Conservation (phyloP, 257 asterid species). For the Coffea eugenioides region DNA sequence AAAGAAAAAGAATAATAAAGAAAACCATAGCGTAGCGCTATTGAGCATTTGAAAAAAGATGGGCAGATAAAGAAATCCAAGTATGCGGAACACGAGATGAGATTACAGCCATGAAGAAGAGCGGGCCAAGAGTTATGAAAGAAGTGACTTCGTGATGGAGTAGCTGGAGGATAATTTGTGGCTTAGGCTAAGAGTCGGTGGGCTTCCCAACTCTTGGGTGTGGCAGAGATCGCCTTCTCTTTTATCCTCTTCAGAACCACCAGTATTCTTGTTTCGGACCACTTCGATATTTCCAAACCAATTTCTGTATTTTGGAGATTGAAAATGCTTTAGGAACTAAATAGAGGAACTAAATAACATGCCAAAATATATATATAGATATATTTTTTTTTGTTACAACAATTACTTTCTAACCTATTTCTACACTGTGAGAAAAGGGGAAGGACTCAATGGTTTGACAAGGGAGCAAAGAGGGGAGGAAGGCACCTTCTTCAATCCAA, state of each 20-base stretch:
- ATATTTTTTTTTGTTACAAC: too few species aligned
- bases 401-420: too few species aligned
- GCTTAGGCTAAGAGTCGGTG: background rate
- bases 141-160: background rate
- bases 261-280: background rate
- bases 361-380: too few species aligned
- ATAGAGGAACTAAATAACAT: background rate
- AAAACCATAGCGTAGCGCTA: background rate
- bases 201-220: background rate
- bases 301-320: background rate
- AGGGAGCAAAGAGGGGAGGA: too few species aligned
- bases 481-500: too few species aligned
- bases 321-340: too few species aligned
- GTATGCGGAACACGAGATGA: background rate
- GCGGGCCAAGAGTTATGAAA: background rate
- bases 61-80: background rate
- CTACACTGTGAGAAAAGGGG: too few species aligned
- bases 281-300: background rate
- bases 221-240: background rate
- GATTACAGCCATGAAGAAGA: slow-evolving; percentile 1
- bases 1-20: background rate
- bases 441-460: too few species aligned
- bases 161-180: background rate
- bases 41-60: background rate
- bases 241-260: slow-evolving; percentile 1